A percentile compares a stretch with the other conserved stretches of the same genome.
Conservation (phyloP, 148 eudicot species). For the Salicornia ramosissima region DNA sequence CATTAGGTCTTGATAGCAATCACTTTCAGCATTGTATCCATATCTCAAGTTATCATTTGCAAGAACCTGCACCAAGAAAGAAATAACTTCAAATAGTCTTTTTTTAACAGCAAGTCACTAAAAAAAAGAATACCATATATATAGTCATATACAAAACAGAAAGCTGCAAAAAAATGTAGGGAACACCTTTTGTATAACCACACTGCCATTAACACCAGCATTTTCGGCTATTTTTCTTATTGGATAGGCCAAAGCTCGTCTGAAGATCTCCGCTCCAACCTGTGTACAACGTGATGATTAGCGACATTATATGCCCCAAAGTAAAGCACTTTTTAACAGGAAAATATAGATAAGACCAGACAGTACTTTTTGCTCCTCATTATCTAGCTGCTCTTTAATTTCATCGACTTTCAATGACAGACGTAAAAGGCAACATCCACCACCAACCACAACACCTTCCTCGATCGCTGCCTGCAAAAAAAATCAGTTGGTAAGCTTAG, state of each 20-base stretch:
- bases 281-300: constrained; percentile 23
- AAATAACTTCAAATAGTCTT: too few species aligned
- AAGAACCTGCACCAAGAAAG: constrained; percentile 77
- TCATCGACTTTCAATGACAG: constrained; percentile 59
- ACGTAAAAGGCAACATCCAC: constrained; percentile 83
- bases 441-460: constrained; percentile 97
- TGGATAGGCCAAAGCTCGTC: constrained; percentile 78
- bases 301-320: not conserved
- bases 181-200: constrained; percentile 66
- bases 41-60: constrained; percentile 37
- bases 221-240: constrained; percentile 76
- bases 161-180: not conserved
- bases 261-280: constrained; percentile 93
- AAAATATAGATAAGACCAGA: not conserved
- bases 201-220: constrained; percentile 73
- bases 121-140: too few species aligned
- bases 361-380: constrained; percentile 80
- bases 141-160: too few species aligned
- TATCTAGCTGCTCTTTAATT: constrained; percentile 65
- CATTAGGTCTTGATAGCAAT: constrained; percentile 69
- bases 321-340: not conserved
- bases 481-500: constrained; percentile 10
- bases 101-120: too few species aligned
- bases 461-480: constrained; percentile 77
- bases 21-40: constrained; percentile 85